These are phyloP conservation scores for Morella rubra DNA, from an alignment of 306 rosid genomes.

Conservation along the genomic window DNA sequence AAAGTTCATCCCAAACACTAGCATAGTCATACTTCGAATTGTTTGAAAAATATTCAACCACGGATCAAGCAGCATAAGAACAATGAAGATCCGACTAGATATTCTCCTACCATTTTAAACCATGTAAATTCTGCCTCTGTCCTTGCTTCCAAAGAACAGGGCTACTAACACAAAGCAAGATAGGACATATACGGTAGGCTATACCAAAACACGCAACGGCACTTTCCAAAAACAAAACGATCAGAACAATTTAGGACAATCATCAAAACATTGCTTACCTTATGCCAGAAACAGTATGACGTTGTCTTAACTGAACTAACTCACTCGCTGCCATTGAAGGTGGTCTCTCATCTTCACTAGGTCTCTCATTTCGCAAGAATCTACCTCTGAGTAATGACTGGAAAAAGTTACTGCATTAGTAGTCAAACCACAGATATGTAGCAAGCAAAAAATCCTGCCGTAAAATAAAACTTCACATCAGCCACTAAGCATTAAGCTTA, in stretches of 20 bases:
- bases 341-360: slow-evolving; percentile 90
- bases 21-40: background rate
- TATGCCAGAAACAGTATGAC: slow-evolving; percentile 92
- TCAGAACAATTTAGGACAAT: background rate
- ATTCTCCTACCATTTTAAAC: background rate
- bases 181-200: background rate
- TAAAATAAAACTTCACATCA: background rate
- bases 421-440: slow-evolving; percentile 16
- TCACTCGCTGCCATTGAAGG: slow-evolving; percentile 88
- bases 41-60: no score
- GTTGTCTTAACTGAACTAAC: slow-evolving; percentile 85
- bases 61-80: background rate
- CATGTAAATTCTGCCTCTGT: background rate
- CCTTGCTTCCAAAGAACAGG: background rate
- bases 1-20: background rate
- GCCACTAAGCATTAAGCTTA: background rate
- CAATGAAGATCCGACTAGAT: background rate
- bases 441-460: background rate
- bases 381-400: slow-evolving; percentile 99
- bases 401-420: slow-evolving; percentile 37
- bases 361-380: slow-evolving; percentile 92
- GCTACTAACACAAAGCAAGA: background rate
- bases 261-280: slow-evolving; percentile 50
- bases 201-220: background rate
- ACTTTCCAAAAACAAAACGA: slow-evolving; percentile 1